These are phyloP conservation scores for Lactarius vividus DNA, from an alignment of 768 basidiomycete genomes.

Conservation along the genomic window DNA sequence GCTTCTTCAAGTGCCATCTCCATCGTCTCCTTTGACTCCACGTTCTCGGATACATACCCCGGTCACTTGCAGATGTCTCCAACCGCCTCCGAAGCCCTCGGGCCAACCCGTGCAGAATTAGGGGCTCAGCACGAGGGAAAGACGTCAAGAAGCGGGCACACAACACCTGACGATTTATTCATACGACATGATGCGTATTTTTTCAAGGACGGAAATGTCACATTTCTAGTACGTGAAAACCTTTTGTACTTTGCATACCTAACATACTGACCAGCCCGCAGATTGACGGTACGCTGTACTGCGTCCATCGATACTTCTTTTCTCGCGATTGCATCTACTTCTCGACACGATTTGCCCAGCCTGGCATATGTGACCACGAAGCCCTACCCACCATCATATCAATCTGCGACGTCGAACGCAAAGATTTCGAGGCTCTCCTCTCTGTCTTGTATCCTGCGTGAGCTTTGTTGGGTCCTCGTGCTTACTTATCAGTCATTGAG, in stretches of 20 bases:
- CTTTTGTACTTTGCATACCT: background rate
- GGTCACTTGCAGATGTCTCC: background rate
- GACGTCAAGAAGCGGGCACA: too few species aligned
- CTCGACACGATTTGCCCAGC: constrained; percentile 3
- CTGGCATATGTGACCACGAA: constrained; percentile 12
- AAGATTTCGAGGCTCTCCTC: constrained; percentile 27
- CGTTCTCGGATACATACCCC: background rate
- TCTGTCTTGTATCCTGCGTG: constrained; percentile 27
- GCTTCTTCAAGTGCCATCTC: background rate
- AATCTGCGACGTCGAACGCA: constrained; percentile 11
- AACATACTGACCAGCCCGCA: background rate
- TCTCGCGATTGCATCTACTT: constrained; percentile 19
- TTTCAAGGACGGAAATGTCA: constrained; percentile 23
- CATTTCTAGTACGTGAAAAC: constrained; percentile 19
- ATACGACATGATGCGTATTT: constrained; percentile 19
- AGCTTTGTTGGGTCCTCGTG: background rate
- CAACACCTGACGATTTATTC: background rate
- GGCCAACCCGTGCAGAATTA: background rate
- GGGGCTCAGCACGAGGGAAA: too few species aligned
- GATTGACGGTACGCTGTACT: constrained; percentile 14
- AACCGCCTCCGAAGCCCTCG: background rate
- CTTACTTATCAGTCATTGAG: background rate
- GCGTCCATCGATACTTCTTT: constrained; percentile 22
- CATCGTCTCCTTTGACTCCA: constrained; percentile 9
- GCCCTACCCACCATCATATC: constrained; percentile 6